A percentile compares a stretch with the other conserved stretches of the same genome.
Evolutionary conservation across 768 basidiomycete genomes (phyloP).

Genomic region (Boletus pseudo-olivaceus): DNA sequence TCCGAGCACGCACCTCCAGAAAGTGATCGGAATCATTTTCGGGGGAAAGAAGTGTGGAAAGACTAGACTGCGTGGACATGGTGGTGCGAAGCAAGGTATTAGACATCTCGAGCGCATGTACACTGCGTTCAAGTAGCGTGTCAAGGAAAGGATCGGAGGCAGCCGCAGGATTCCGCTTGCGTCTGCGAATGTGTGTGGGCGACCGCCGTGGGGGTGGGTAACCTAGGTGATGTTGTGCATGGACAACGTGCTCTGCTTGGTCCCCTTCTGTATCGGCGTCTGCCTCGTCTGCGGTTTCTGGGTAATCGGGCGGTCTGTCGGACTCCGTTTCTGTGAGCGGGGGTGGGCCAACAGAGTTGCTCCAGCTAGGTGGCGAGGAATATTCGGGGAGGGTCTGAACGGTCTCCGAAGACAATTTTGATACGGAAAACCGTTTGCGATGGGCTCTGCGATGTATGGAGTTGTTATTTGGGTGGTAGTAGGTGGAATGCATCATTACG

Average conservation of each 20-base stretch:
- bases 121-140: constrained; percentile 75
- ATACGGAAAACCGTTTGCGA: constrained; percentile 53
- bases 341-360: constrained; percentile 9
- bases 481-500: constrained; percentile 18
- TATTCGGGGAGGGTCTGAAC: constrained; percentile 65
- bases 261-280: constrained; percentile 61
- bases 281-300: constrained; percentile 73
- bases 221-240: constrained; percentile 27
- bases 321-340: constrained; percentile 35
- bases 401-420: constrained; percentile 64
- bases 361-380: constrained; percentile 37
- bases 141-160: constrained; percentile 60
- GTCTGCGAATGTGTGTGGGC: constrained; percentile 19
- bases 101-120: constrained; percentile 83
- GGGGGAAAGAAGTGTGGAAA: constrained; percentile 46
- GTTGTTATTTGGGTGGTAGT: constrained; percentile 9
- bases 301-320: constrained; percentile 71
- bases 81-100: constrained; percentile 75
- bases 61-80: constrained; percentile 63
- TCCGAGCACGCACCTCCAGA: constrained; percentile 47
- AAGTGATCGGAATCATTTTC: constrained; percentile 45
- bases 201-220: constrained; percentile 35
- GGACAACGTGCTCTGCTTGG: constrained; percentile 17
- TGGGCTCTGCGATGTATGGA: constrained; percentile 37
- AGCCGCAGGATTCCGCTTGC: constrained; percentile 27